Evolutionary conservation across 805 yeast genomes (phyloP), one percentile per base, ranked within the genome.

Genomic region (Ascoidea asiatica): DNA sequence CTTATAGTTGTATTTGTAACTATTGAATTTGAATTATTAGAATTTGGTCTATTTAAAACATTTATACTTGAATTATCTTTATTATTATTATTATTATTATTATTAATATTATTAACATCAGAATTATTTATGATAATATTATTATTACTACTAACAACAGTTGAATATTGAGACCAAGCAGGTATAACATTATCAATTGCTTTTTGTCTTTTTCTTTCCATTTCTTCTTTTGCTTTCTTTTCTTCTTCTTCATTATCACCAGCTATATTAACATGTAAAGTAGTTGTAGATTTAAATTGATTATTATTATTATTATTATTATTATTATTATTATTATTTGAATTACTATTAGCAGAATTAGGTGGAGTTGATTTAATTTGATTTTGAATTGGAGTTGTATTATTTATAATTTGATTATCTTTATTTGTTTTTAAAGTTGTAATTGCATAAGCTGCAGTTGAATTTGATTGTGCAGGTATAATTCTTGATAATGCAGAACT

Each of bases 181-280:
- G 99, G 99, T 52, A 92, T 70, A 4, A 96, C 96, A 59, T 92
- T 92, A 61, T 90, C 96, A 57, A 83, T 81, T 60, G 89, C 60
- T 73, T 80, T 61, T 19, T 44, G 43, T 15, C 38, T 21, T 18
- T 47, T 46, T 21, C 33, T 19, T 23, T 40, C 44, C 35, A 41
- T 43, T 3, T 18, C 37, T 75, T 77, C 71, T 73, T 79, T 66
- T 68, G 78, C 62, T 59, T 83, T 81, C 56, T 75, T 67, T 53
- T 78, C 79, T 33, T 47, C 50, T 37, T 49, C 52, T 37, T 49
- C 52, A 37, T 77, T 77, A 55, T 85, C 94, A 61, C 86, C 96
- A 44, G 82, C 72, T 52, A 92, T 88, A 52, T 84, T 80, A 46
- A 92, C 95, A 61, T 86, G 89, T 53, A 92, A 36, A 38, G 19